Percentiles rank a stretch among this genome's conserved stretches.
phyloP scores from a whole-genome alignment of 1,139 yeast species.

The Nematodospora anomalae region DNA sequence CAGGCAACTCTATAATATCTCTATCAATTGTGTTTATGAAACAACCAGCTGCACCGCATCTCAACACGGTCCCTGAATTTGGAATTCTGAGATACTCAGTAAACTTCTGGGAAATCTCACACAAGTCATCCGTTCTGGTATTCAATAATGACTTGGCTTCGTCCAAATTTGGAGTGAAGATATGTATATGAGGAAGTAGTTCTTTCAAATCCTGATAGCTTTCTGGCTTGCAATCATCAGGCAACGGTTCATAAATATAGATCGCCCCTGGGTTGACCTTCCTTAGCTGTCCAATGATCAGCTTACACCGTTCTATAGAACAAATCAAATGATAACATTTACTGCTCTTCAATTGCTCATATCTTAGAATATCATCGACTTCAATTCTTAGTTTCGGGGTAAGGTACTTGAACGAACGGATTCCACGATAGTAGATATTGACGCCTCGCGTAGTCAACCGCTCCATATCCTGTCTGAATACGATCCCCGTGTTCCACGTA shows the following conservation, averaged over 20 bases:
- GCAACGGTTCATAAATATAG: constrained; percentile 84
- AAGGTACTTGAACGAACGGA: constrained; percentile 44
- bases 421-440: constrained; percentile 66
- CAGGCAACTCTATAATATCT: constrained; percentile 52
- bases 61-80: constrained; percentile 52
- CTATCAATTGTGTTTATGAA: constrained; percentile 22
- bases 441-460: constrained; percentile 80
- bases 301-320: constrained; percentile 59
- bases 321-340: constrained; percentile 71
- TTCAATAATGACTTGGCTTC: constrained; percentile 56
- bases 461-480: constrained; percentile 49
- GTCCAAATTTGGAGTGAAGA: constrained; percentile 80
- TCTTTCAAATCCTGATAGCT: constrained; percentile 39
- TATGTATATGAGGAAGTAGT: constrained; percentile 50
- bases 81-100: constrained; percentile 35
- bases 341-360: constrained; percentile 38
- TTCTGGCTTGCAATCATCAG: constrained; percentile 63
- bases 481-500: constrained; percentile 62
- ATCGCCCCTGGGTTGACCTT: constrained; percentile 31
- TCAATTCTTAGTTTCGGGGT: constrained; percentile 67
- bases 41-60: constrained; percentile 76
- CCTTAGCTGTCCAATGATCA: constrained; percentile 40
- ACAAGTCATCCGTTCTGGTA: constrained; percentile 18
- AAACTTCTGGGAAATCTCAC: constrained; percentile 44
- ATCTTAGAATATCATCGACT: constrained; percentile 53